A percentile compares a stretch with the other conserved stretches of the same genome.
These are phyloP conservation scores for Jatropha curcas DNA, from an alignment of 345 rosid genomes.

Conservation along the genomic window DNA sequence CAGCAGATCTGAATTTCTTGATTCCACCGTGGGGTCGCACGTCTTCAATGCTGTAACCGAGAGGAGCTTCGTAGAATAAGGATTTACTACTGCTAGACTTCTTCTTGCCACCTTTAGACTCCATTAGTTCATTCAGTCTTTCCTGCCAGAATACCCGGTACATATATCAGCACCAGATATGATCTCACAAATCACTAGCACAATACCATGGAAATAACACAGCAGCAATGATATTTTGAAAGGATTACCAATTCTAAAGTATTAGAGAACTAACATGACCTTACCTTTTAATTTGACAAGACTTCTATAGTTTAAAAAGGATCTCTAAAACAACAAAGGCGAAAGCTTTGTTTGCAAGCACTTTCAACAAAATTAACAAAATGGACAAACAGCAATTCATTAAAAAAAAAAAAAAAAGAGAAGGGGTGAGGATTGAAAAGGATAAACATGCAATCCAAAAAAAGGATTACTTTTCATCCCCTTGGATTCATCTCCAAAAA, in stretches of 20 bases:
- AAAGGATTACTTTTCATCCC: no score
- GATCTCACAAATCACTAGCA: neutral
- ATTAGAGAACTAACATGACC: no score
- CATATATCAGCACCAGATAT: neutral
- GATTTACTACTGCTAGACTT: slow-evolving; percentile 33
- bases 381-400: no score
- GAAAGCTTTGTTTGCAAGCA: no score
- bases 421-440: no score
- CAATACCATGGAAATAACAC: neutral
- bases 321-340: neutral
- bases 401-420: no score
- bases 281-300: no score
- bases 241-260: no score
- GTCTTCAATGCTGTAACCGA: slow-evolving; percentile 41
- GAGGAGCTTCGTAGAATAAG: slow-evolving; percentile 34
- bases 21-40: slow-evolving; percentile 34
- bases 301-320: no score
- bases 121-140: slow-evolving; percentile 36
- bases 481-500: no score
- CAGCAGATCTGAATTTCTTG: slow-evolving; percentile 41
- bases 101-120: slow-evolving; percentile 39
- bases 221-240: neutral
- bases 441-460: no score
- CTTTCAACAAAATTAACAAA: no score
- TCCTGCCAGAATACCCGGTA: neutral